Evolutionary conservation across 2,329 filamentous ascomycete species (phyloP).

Genomic region (Tetracladium maxilliforme): DNA sequence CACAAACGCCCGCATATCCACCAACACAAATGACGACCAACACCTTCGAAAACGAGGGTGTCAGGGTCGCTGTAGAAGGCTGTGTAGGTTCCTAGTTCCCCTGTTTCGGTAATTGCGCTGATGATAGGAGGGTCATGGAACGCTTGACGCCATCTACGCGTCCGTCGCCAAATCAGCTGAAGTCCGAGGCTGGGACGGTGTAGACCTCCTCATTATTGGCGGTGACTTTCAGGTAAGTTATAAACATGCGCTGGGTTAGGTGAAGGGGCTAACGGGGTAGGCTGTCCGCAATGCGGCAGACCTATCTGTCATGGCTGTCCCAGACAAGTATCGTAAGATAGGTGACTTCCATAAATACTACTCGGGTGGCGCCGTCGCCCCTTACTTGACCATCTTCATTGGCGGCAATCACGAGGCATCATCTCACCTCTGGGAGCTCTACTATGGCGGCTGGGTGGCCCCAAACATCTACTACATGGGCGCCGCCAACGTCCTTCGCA

Average conservation of each 20-base stretch:
- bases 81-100: constrained; percentile 43
- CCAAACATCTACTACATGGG: constrained; percentile 97
- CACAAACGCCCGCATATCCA: no score
- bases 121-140: constrained; percentile 64
- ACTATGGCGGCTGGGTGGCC: constrained; percentile 93
- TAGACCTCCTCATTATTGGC: constrained; percentile 87
- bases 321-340: constrained; percentile 72
- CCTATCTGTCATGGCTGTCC: constrained; percentile 78
- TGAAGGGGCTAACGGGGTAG: constrained; percentile 22
- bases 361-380: constrained; percentile 59
- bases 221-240: constrained; percentile 74
- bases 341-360: constrained; percentile 96
- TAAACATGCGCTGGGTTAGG: not conserved
- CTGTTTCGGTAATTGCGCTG: constrained; percentile 4
- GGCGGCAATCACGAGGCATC: constrained; percentile 93
- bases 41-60: constrained; percentile 20
- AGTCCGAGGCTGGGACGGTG: constrained; percentile 59
- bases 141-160: constrained; percentile 80
- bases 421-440: constrained; percentile 80
- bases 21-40: constrained; percentile 8
- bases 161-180: constrained; percentile 56
- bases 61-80: constrained; percentile 75
- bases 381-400: constrained; percentile 83
- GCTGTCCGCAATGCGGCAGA: constrained; percentile 81
- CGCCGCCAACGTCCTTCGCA: constrained; percentile 72